Evolutionary conservation across 495 filamentous ascomycete species (phyloP), one percentile per base, ranked within the genome.

Genomic region (Talaromyces liani): DNA sequence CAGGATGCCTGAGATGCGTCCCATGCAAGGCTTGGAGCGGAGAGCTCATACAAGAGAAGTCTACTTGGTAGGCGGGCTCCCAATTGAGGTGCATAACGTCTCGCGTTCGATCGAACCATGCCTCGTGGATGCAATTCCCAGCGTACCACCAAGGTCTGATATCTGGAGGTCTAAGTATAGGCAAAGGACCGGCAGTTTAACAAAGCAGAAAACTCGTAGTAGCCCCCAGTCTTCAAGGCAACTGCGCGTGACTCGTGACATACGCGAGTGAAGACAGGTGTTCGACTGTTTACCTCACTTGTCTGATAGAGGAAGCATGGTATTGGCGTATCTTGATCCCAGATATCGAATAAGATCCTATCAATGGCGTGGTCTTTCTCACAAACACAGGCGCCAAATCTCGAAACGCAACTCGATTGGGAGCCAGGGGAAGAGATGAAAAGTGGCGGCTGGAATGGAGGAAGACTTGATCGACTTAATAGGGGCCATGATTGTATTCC

Each of bases 241-340:
- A 60, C 34, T 45, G 31, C 36, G 18, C 34, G 58, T 45, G 58
- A 60, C 58, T 60, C 58, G 36, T 25, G 36, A 60, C 36, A 60
- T 60, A 60, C 33, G 29, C 58, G 58, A 60, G 33, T 41, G 34
- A 60, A 49, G 34, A 60, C 58, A 45, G 58, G 58, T 34, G 58
- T 36, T 34, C 20, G 58, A 34, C 33, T 18, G 20, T 60, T 60
- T 10, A 45, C 34, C 16, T 60, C 14, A 4, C 16, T 60, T 10
- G 58, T 60, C 18, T 60, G 58, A 25, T 60, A 27, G 58, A 60
- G 58, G 33, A 47, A 39, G 58, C 58, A 60, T 3, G 58, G 58
- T 45, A 16, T 7, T 16, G 33, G 31, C 20, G 33, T 29, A 29
- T 29, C 27, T 29, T 6, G 27, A 29, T 29, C 27, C 27, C 27